Conservation (phyloP, 129 eudicot genomes). For the Escallonia herrerae region DNA sequence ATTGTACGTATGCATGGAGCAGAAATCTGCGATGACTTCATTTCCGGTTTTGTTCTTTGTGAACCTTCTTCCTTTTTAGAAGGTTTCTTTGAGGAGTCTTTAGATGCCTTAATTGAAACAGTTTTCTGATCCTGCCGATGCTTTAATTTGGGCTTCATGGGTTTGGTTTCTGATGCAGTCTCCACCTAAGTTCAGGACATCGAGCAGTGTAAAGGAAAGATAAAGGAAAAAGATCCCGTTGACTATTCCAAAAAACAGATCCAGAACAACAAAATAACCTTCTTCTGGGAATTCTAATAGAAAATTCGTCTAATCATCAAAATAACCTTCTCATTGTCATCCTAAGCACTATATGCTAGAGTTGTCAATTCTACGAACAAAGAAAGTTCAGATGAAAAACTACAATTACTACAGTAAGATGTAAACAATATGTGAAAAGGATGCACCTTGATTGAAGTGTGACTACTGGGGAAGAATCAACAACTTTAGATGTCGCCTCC, state of each 20-base stretch:
- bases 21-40: conserved; percentile 33
- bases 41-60: conserved; percentile 29
- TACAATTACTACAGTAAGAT: no score
- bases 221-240: conserved; percentile 1
- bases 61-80: conserved; percentile 22
- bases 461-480: neutral
- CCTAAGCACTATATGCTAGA: neutral
- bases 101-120: conserved; percentile 29
- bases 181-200: conserved; percentile 27
- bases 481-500: no score
- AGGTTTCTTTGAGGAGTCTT: conserved; percentile 29
- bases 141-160: conserved; percentile 20
- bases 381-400: neutral
- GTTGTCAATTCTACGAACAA: neutral
- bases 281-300: neutral
- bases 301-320: neutral
- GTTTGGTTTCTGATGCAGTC: conserved; percentile 28
- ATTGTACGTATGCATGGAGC: conserved; percentile 21
- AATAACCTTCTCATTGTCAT: conserved; percentile 1
- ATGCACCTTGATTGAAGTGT: conserved; percentile 40
- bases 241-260: conserved; percentile 1
- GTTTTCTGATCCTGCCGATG: conserved; percentile 29
- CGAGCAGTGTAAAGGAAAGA: conserved; percentile 3
- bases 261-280: neutral
- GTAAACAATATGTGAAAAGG: conserved; percentile 4